These are phyloP conservation scores for Hanseniaspora thailandica DNA, from an alignment of 805 yeast genomes.

Conservation along the genomic window DNA sequence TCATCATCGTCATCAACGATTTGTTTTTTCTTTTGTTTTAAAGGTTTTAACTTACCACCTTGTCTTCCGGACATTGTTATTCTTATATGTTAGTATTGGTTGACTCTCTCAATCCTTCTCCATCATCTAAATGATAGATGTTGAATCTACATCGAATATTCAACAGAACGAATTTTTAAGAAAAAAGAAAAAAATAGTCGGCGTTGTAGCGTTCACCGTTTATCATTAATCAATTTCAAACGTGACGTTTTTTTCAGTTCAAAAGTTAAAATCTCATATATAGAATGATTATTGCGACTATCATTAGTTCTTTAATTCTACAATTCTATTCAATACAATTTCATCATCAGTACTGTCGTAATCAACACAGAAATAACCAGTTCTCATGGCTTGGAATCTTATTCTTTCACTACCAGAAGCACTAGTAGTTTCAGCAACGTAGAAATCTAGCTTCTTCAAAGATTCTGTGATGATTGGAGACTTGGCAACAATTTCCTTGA, in stretches of 20 bases:
- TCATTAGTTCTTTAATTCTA: slow-evolving; percentile 76
- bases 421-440: slow-evolving; percentile 53
- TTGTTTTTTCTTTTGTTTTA: slow-evolving; percentile 67
- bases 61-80: slow-evolving; percentile 80
- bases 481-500: slow-evolving; percentile 50
- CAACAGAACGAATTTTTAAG: too few species aligned
- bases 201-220: too few species aligned
- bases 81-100: background rate
- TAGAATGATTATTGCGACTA: too few species aligned
- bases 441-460: slow-evolving; percentile 48
- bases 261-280: too few species aligned
- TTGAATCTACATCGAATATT: too few species aligned
- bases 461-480: slow-evolving; percentile 67
- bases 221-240: too few species aligned
- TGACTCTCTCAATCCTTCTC: too few species aligned
- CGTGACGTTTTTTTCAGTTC: too few species aligned
- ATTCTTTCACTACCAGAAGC: slow-evolving; percentile 55
- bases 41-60: slow-evolving; percentile 88
- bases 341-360: slow-evolving; percentile 52
- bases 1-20: slow-evolving; percentile 72
- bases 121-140: too few species aligned
- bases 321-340: slow-evolving; percentile 78
- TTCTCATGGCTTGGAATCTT: slow-evolving; percentile 94
- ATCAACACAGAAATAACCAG: slow-evolving; percentile 90
- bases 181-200: too few species aligned